Conservation (phyloP, 257 asterid species). For the Vinca minor region DNA sequence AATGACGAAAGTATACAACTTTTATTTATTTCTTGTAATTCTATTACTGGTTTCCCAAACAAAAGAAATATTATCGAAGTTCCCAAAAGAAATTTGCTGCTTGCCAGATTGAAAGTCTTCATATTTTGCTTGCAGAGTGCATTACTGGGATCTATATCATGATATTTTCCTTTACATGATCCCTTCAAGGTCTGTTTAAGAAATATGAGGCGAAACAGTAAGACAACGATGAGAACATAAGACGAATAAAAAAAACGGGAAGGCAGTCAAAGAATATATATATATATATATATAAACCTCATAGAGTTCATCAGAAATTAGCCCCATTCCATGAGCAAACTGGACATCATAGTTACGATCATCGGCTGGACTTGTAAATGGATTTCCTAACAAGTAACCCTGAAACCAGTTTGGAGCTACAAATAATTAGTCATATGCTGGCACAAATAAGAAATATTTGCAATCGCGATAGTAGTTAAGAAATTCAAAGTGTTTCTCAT, state of each 20-base stretch:
- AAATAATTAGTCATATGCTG: too few relatives aligned
- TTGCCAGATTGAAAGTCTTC: constrained; percentile 14
- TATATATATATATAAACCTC: too few relatives aligned
- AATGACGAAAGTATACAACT: too few relatives aligned
- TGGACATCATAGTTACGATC: constrained; percentile 6
- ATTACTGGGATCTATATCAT: constrained; percentile 14
- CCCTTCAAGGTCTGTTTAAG: constrained; percentile 15
- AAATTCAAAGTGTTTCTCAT: too few relatives aligned
- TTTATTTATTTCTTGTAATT: too few relatives aligned
- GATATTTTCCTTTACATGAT: constrained; percentile 22
- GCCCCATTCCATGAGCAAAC: constrained; percentile 25
- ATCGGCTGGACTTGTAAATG: background rate
- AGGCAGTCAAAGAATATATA: background rate
- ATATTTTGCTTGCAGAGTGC: constrained; percentile 17
- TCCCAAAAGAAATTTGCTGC: too few relatives aligned
- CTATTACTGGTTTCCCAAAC: too few relatives aligned
- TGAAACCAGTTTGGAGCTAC: constrained; percentile 1
- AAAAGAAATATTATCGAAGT: too few relatives aligned
- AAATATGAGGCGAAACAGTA: background rate
- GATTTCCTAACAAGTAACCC: constrained; percentile 3
- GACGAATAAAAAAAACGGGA: background rate
- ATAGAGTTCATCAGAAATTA: constrained; percentile 30
- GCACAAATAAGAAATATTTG: background rate
- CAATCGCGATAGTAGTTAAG: too few relatives aligned
- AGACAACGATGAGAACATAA: background rate